A percentile compares a stretch with the other conserved stretches of the same genome.
These are phyloP conservation scores for Punica granatum DNA, from an alignment of 345 rosid genomes.

Conservation along the genomic window DNA sequence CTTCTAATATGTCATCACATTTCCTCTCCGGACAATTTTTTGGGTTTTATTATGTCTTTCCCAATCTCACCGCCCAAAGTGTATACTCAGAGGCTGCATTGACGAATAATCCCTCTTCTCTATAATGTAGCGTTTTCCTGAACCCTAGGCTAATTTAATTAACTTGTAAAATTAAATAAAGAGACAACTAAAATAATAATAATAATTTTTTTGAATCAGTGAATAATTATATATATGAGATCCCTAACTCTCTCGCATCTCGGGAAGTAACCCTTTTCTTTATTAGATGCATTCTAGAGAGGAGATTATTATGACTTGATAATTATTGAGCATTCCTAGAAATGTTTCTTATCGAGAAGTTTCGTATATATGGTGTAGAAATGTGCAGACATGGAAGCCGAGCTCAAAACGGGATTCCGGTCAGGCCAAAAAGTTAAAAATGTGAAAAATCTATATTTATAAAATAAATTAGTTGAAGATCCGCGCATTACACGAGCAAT, in stretches of 20 bases:
- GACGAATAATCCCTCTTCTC: neutral
- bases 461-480: too few relatives aligned
- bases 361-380: neutral
- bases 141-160: neutral
- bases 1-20: constrained; percentile 8
- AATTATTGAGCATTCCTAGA: neutral
- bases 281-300: neutral
- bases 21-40: neutral
- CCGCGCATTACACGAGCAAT: too few relatives aligned
- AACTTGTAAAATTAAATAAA: neutral
- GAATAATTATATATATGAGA: neutral
- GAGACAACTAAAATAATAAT: neutral
- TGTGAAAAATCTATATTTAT: too few relatives aligned
- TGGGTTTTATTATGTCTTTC: constrained; percentile 8
- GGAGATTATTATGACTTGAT: neutral
- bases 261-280: neutral
- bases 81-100: neutral
- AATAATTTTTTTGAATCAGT: neutral
- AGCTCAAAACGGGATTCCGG: too few relatives aligned
- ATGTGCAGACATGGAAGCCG: too few relatives aligned
- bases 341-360: neutral
- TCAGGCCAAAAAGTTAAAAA: too few relatives aligned
- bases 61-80: neutral
- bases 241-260: neutral
- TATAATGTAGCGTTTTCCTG: neutral